Base-by-base conservation (phyloP, 139 green algal species). In the Nannochloris sp. region DNA sequence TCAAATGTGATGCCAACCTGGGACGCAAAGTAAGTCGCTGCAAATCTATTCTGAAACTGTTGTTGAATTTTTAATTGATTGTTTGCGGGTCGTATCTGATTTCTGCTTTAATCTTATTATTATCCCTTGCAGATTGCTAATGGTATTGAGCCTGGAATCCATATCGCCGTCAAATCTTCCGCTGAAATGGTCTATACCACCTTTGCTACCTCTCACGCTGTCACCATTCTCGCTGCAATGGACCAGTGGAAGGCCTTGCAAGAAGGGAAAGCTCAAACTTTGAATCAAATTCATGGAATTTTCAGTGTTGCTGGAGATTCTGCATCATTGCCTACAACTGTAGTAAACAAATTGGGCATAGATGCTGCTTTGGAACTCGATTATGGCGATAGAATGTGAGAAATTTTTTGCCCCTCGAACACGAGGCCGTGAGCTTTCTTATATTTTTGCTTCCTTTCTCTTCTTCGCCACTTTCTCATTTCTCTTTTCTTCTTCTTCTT, bases 341-440 rank as follows among this genome's bases (percentile, higher is more conserved):
- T 92, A 34, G 39, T 68, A 27, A 93, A 93, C 64, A 62, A 59
- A 53, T 81, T 93, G 62, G 86, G 82, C 1, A 63, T 79, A 3
- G 24, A 64, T 6, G 79, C 71, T 0, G 58, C 82, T 15, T 63
- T 90, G 75, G 78, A 89, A 55, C 73, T 90, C 3, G 81, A 92
- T 54, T 84, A 79, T 67, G 86, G 84, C 1, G 65, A 79, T 60
- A 14, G 55, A 14, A 55, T 83, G 75, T 83, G 39, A 64, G n/a
- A n/a, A n/a, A n/a, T n/a, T n/a, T n/a, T n/a, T n/a, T n/a, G n/a
- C n/a, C n/a, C n/a, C n/a, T n/a, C n/a, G n/a, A n/a, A n/a, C n/a
- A n/a, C n/a, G n/a, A n/a, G n/a, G n/a, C n/a, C n/a, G n/a, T n/a
- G n/a, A n/a, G n/a, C n/a, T n/a, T n/a, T n/a, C n/a, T n/a, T n/a